Conservation (phyloP, 2,329 filamentous ascomycete genomes). For the Paecilomyces formosus region DNA sequence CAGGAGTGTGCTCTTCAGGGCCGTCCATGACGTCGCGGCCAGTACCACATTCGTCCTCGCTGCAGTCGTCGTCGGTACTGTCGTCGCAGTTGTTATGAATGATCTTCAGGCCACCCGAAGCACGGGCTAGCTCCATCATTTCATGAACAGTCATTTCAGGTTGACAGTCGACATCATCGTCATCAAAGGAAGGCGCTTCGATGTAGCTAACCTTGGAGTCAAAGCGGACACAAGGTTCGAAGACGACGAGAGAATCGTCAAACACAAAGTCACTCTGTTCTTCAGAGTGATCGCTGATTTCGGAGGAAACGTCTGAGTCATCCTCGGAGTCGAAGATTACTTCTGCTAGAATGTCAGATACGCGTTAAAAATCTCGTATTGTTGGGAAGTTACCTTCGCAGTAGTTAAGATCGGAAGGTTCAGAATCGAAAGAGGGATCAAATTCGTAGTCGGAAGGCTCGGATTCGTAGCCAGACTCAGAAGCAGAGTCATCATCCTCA, state of each 20-base stretch:
- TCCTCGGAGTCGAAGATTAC: constrained; percentile 12
- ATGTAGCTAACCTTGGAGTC: constrained; percentile 27
- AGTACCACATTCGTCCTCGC: constrained; percentile 9
- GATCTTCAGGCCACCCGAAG: constrained; percentile 14
- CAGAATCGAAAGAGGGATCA: constrained; percentile 8
- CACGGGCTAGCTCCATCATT: constrained; percentile 27
- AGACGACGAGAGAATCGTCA: constrained; percentile 30
- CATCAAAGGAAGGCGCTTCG: constrained; percentile 17
- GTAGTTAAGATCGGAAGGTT: constrained; percentile 1
- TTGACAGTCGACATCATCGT: constrained; percentile 16
- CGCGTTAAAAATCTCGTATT: not conserved
- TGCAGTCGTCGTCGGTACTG: constrained; percentile 8
- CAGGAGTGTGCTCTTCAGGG: constrained; percentile 28
- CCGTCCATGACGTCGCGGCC: constrained; percentile 4
- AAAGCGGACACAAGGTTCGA: constrained; percentile 28
- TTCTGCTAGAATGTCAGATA: not conserved
- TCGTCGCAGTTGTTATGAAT: constrained; percentile 6
- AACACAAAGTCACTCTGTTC: constrained; percentile 22
- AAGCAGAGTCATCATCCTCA: constrained; percentile 15
- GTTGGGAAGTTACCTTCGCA: not conserved
- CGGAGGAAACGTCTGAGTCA: constrained; percentile 18
- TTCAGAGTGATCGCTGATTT: constrained; percentile 19
- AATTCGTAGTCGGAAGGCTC: constrained; percentile 23
- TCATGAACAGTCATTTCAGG: constrained; percentile 33
- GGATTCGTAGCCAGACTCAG: constrained; percentile 32